These are phyloP conservation scores for Polyplosphaeria fusca DNA, from an alignment of 495 filamentous ascomycete genomes.

Conservation along the genomic window DNA sequence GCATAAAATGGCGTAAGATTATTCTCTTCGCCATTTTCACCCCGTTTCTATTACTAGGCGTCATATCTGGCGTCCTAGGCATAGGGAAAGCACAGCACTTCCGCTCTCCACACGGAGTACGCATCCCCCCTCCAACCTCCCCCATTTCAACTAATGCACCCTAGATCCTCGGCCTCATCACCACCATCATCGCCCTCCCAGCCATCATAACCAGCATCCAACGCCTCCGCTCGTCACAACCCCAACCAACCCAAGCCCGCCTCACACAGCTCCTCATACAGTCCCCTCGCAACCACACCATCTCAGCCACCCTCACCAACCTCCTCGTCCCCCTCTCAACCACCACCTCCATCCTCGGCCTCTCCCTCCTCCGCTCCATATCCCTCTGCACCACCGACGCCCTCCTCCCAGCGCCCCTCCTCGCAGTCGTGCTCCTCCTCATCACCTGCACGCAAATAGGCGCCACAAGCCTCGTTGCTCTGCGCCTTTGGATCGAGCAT, in stretches of 20 bases:
- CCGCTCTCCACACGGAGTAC: conserved; percentile 3
- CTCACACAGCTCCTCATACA: neutral
- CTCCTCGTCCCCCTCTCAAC: conserved; percentile 2
- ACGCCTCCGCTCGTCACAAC: neutral
- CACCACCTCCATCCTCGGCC: neutral
- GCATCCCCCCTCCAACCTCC: neutral
- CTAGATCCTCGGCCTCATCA: conserved; percentile 12
- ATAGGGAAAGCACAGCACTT: conserved; percentile 9
- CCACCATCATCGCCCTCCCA: conserved; percentile 1
- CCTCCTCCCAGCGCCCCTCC: conserved; percentile 5
- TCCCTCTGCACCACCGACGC: conserved; percentile 15
- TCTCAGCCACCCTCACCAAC: neutral
- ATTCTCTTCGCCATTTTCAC: conserved; percentile 7
- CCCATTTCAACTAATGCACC: neutral
- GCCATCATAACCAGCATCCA: neutral
- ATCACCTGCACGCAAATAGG: conserved; percentile 4
- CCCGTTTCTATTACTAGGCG: neutral
- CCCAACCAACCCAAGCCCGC: neutral
- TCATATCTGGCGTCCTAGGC: conserved; percentile 7
- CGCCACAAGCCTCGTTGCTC: conserved; percentile 1
- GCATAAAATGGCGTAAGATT: conserved; percentile 14
- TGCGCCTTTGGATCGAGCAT: conserved; percentile 6
- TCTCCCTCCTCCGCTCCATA: neutral
- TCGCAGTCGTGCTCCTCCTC: neutral
- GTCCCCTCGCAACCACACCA: no score